Conservation (phyloP, 176 grass and related monocot species). For the Thalia dealbata region DNA sequence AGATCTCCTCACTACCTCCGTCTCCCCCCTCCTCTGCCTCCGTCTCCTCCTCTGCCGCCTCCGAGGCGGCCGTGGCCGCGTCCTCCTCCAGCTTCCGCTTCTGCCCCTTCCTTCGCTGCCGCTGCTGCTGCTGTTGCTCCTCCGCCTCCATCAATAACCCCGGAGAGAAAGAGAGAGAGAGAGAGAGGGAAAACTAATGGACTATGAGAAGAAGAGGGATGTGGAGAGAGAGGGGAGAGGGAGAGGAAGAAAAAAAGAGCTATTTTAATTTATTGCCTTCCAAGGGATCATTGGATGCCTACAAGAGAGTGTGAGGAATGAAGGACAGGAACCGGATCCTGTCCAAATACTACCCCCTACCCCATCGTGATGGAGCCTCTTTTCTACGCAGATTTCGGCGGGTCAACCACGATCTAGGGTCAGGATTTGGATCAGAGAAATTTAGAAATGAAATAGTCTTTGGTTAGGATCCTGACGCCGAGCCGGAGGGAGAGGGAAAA, state of each 20-base stretch:
- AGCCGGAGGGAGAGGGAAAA: background rate
- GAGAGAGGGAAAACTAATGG: constrained; percentile 21
- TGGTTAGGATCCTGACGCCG: background rate
- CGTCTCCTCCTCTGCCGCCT: constrained; percentile 10
- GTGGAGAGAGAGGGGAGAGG: constrained; percentile 24
- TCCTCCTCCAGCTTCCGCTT: constrained; percentile 77
- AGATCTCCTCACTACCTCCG: constrained; percentile 42
- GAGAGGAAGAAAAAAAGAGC: constrained; percentile 10
- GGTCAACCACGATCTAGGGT: background rate
- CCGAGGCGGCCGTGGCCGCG: constrained; percentile 17
- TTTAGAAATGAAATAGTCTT: background rate
- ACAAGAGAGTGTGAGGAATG: background rate
- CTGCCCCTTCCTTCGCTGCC: constrained; percentile 57
- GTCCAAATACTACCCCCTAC: background rate
- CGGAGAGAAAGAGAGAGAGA: background rate
- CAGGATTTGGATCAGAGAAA: background rate
- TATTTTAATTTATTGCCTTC: background rate
- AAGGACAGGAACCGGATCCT: background rate
- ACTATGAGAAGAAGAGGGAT: constrained; percentile 20
- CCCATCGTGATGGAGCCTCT: background rate
- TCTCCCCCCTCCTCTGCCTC: constrained; percentile 8
- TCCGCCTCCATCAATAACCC: constrained; percentile 49
- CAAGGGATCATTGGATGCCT: background rate
- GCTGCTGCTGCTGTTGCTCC: constrained; percentile 35
- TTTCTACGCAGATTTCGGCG: background rate